Evolutionary conservation across 768 basidiomycete genomes (phyloP).

Genomic region (Udeniomyces megalosporus): DNA sequence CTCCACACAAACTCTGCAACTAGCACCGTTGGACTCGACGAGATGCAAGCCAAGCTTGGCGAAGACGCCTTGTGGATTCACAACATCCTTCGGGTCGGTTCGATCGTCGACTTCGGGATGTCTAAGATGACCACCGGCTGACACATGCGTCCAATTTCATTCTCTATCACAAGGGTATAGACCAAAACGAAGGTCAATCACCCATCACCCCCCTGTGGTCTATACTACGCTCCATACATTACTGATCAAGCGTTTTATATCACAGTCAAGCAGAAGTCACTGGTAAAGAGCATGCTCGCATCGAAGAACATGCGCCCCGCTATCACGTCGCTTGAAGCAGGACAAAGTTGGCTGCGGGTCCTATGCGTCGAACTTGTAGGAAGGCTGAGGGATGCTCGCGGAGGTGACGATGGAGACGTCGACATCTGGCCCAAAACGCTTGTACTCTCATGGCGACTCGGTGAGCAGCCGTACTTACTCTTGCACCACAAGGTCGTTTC

Average conservation of each 20-base stretch:
- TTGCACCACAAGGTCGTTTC: too few relatives aligned
- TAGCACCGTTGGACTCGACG: constrained; percentile 29
- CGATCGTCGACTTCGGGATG: neutral
- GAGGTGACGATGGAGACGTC: constrained; percentile 40
- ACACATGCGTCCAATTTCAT: neutral
- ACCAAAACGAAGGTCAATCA: constrained; percentile 60
- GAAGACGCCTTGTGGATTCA: constrained; percentile 64
- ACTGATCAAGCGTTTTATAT: too few relatives aligned
- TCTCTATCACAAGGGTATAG: constrained; percentile 45
- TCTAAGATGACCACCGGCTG: neutral
- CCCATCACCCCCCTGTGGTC: neutral
- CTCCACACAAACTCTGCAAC: too few relatives aligned
- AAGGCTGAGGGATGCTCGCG: constrained; percentile 65
- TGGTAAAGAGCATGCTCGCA: constrained; percentile 80
- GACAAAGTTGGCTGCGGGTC: constrained; percentile 78
- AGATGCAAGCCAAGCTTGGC: constrained; percentile 33
- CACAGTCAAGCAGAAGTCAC: constrained; percentile 68
- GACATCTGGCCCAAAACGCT: constrained; percentile 79
- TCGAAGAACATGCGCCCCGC: constrained; percentile 82
- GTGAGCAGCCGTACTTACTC: constrained; percentile 32
- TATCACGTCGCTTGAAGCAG: constrained; percentile 55
- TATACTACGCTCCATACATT: neutral
- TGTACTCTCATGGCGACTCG: constrained; percentile 59
- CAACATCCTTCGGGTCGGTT: constrained; percentile 60
- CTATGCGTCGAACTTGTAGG: constrained; percentile 79